A percentile compares a stretch with the other conserved stretches of the same genome.
phyloP scores from a whole-genome alignment of 306 rosid genomes.

The Heteromeles arbutifolia region DNA sequence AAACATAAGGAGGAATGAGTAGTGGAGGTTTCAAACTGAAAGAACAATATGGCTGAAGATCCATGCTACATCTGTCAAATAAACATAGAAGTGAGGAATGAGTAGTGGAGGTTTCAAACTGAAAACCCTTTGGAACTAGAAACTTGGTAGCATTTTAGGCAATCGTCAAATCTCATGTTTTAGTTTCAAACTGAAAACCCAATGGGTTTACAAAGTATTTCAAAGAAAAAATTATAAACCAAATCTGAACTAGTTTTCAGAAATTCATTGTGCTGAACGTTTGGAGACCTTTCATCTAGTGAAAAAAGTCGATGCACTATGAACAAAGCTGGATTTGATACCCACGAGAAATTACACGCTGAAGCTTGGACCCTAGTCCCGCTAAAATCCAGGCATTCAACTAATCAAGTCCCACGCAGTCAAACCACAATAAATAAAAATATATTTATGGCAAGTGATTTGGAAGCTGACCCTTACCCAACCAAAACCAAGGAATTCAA shows the following conservation, averaged over 20 bases:
- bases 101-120: background rate
- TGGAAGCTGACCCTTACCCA: background rate
- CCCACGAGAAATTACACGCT: background rate
- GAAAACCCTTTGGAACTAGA: background rate
- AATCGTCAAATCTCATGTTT: background rate
- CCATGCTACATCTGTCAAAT: background rate
- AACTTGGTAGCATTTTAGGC: background rate
- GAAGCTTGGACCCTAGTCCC: background rate
- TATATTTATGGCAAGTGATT: background rate
- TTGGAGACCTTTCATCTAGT: background rate
- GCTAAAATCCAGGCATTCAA: background rate
- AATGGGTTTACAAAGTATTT: background rate
- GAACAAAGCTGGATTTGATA: no score
- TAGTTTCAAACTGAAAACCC: no score
- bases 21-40: no score
- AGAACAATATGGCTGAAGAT: background rate
- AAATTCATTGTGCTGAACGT: background rate
- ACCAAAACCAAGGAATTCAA: background rate
- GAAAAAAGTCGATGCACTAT: background rate
- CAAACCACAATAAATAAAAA: background rate
- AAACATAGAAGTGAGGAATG: background rate
- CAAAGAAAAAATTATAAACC: background rate
- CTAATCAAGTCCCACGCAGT: background rate
- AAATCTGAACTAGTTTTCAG: background rate
- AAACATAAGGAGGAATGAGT: background rate